A percentile compares a stretch with the other conserved stretches of the same genome.
Conservation (phyloP, 352 stramenopile genomes). For the Phytophthora vignae region DNA sequence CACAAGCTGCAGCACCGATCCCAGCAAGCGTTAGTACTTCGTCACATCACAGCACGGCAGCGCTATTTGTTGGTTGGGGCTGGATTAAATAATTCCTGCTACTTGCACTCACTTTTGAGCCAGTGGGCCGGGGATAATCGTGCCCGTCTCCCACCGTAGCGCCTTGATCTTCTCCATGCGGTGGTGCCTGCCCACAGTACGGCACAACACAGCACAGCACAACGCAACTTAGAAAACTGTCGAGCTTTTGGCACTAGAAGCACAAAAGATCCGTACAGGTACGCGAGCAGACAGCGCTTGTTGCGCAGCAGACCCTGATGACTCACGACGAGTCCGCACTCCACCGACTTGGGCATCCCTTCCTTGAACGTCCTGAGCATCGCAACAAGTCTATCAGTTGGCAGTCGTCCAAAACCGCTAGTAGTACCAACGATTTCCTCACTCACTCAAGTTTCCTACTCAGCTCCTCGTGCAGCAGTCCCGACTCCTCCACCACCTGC, state of each 20-base stretch:
- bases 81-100: background rate
- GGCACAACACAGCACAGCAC: constrained; percentile 1
- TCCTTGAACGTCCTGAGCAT: constrained; percentile 64
- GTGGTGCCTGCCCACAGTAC: constrained; percentile 47
- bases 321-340: constrained; percentile 87
- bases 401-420: too few species aligned
- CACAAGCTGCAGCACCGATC: constrained; percentile 62
- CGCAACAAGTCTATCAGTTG: background rate
- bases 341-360: constrained; percentile 58
- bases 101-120: constrained; percentile 60
- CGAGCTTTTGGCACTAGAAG: background rate
- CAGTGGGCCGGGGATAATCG: constrained; percentile 82
- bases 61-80: background rate
- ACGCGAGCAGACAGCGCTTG: constrained; percentile 90
- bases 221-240: background rate
- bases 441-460: constrained; percentile 71
- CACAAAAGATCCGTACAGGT: constrained; percentile 59
- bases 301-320: constrained; percentile 92
- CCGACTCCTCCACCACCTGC: constrained; percentile 82
- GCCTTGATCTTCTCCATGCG: constrained; percentile 91
- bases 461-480: constrained; percentile 75
- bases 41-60: background rate
- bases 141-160: constrained; percentile 91
- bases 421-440: too few species aligned
- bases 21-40: background rate